Percentiles rank a stretch among this genome's conserved stretches.
phyloP scores from a whole-genome alignment of 2,329 filamentous ascomycete genomes.

The Pleoardoris graminearum region DNA sequence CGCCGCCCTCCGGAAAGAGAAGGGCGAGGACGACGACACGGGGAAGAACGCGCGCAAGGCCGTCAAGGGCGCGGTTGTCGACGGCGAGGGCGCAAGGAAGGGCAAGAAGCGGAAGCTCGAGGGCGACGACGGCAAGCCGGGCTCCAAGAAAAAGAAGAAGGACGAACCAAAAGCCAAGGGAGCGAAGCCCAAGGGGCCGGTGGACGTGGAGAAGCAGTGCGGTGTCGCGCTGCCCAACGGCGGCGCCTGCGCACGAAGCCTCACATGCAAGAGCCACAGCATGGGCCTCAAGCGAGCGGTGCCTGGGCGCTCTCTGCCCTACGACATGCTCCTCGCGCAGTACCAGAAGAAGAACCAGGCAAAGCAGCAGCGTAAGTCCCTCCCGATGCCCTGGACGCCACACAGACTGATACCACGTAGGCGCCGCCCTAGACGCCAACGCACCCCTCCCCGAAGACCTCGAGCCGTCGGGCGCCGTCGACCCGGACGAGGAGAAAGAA shows the following conservation, averaged over 20 bases:
- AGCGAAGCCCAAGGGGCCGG: conserved; percentile 85
- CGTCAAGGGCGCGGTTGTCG: conserved; percentile 43
- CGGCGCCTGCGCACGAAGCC: conserved; percentile 80
- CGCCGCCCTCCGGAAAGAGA: conserved; percentile 53
- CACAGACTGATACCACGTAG: conserved; percentile 49
- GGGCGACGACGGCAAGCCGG: conserved; percentile 75
- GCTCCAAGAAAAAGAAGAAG: conserved; percentile 87
- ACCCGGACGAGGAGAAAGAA: conserved; percentile 93
- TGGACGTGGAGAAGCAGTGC: conserved; percentile 92
- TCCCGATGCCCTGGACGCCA: background rate
- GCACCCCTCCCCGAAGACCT: conserved; percentile 84
- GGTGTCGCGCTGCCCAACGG: conserved; percentile 85
- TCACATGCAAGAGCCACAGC: conserved; percentile 93
- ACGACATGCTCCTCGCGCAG: conserved; percentile 78
- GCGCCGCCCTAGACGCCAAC: conserved; percentile 92
- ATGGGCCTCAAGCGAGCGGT: conserved; percentile 94
- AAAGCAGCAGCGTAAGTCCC: conserved; percentile 83
- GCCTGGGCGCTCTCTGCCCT: conserved; percentile 81
- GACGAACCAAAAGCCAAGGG: conserved; percentile 84
- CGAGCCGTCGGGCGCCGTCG: conserved; percentile 72
- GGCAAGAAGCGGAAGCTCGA: conserved; percentile 55
- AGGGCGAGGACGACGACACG: conserved; percentile 49
- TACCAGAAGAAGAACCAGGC: conserved; percentile 95
- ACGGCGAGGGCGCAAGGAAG: conserved; percentile 47
- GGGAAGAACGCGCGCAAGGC: conserved; percentile 48